Base-by-base conservation (phyloP, 345 rosid species). In the Clarkia xantiana region DNA sequence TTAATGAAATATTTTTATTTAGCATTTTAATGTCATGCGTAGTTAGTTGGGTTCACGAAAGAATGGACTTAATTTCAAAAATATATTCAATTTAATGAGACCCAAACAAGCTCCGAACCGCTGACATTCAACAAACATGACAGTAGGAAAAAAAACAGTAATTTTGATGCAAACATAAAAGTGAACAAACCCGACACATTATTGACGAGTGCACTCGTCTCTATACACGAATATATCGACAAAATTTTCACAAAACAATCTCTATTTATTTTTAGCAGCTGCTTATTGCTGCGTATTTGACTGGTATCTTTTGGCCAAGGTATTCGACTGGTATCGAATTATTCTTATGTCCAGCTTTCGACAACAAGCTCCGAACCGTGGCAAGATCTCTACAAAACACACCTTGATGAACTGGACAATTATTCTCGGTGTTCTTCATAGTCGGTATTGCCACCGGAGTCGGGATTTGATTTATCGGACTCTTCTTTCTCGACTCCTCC, bases 351-450 rank as follows among this genome's bases (percentile, higher is more conserved):
- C 93, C 93, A 55, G 66, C 81, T 54, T 79, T 79, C 0, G 94
- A 71, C 38, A 90, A 64, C 70, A 90, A 64, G 67, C 61, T 84
- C 51, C 94, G 91, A 19, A 90, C 95, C 0, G 65, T 74, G 0
- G 93, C 84, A 39, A 86, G 71, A 62, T 91, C 98, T 43, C 98
- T 65, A 77, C 96, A 91, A 69, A 91, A 91, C 14, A 90, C 77
- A 15, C 94, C 96, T 60, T 75, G 84, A 57, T 46, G 23, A 9
- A 46, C 57, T 9, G 81, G 79, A 48, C 66, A 76, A 49, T 58
- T 41, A 3, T 29, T 40, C 12, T 56, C 52, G 51, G 50, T 64
- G 36, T 59, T 66, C 39, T 19, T 41, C 1, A 47, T 49, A 52
- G 51, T 62, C 14, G 63, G 44, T 23, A 18, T 14, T 6, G 14